A percentile compares a stretch with the other conserved stretches of the same genome.
Conservation (phyloP, 768 basidiomycete species). For the Amanita exitialis region DNA sequence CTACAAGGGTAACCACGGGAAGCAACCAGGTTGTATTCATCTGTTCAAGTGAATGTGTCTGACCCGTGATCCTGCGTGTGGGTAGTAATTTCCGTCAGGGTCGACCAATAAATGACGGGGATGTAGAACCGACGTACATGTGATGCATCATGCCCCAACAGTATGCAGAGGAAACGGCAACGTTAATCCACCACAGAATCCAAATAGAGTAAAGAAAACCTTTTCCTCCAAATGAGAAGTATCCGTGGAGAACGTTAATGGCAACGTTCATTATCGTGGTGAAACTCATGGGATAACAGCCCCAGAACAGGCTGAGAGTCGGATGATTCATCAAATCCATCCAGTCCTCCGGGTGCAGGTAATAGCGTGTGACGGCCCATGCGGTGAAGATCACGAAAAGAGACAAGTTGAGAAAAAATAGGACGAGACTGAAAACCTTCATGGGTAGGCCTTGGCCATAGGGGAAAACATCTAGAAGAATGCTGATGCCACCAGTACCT, state of each 20-base stretch:
- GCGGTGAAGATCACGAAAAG: constrained; percentile 36
- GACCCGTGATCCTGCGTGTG: constrained; percentile 36
- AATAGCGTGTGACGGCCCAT: constrained; percentile 30
- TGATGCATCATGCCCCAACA: constrained; percentile 53
- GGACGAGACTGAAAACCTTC: constrained; percentile 6
- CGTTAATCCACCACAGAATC: constrained; percentile 58
- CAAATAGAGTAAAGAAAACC: constrained; percentile 42
- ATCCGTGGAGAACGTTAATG: constrained; percentile 26
- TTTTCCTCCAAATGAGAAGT: constrained; percentile 36
- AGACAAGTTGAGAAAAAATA: constrained; percentile 24
- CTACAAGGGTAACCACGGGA: constrained; percentile 65
- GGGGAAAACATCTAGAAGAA: constrained; percentile 4
- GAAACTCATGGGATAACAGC: constrained; percentile 37
- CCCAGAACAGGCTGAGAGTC: constrained; percentile 37
- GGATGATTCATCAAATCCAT: constrained; percentile 37
- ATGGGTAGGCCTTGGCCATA: constrained; percentile 3
- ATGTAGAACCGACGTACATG: constrained; percentile 38
- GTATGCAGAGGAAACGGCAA: constrained; percentile 39
- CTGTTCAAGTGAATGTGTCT: constrained; percentile 42
- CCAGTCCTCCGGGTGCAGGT: constrained; percentile 32
- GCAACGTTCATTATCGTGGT: constrained; percentile 40
- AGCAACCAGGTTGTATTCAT: constrained; percentile 67
- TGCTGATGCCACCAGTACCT: constrained; percentile 6
- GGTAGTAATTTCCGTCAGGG: not conserved
- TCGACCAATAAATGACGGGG: not conserved